phyloP scores from a whole-genome alignment of 768 basidiomycete genomes.

The Hygrophorus russula region DNA sequence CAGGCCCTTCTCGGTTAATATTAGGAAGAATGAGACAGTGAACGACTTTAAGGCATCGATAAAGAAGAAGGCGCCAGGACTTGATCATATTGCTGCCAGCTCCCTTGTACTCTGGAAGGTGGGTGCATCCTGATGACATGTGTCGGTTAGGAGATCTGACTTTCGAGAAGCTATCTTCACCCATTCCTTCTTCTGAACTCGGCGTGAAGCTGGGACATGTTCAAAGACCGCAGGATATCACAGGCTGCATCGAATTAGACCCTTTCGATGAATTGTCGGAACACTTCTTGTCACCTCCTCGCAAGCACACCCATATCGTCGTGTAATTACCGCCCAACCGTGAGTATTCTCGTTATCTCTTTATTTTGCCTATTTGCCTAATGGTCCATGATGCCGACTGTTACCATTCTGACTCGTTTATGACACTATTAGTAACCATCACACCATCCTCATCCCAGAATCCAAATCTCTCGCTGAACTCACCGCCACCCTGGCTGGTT shows the following conservation, averaged over 20 bases:
- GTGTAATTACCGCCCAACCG: slow-evolving; percentile 7
- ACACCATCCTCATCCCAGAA: no score
- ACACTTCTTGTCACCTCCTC: slow-evolving; percentile 8
- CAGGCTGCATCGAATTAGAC: neutral
- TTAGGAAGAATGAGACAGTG: slow-evolving; percentile 8
- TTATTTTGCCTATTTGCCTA: no score
- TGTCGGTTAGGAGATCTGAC: slow-evolving; percentile 5
- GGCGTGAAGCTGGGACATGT: slow-evolving; percentile 5
- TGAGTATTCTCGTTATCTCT: slow-evolving; percentile 2
- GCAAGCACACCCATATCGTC: slow-evolving; percentile 9
- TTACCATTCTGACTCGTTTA: no score
- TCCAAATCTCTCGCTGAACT: no score
- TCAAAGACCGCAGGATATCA: slow-evolving; percentile 5
- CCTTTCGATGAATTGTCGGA: slow-evolving; percentile 2
- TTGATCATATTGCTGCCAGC: slow-evolving; percentile 5
- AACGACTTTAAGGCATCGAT: slow-evolving; percentile 8
- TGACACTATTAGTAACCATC: no score
- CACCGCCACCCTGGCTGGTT: slow-evolving; percentile 5
- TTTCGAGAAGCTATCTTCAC: slow-evolving; percentile 8
- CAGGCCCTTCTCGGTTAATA: slow-evolving; percentile 9
- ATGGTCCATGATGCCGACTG: no score
- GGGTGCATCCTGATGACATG: slow-evolving; percentile 6
- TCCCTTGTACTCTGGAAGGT: slow-evolving; percentile 11
- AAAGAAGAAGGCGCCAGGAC: slow-evolving; percentile 8
- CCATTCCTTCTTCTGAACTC: slow-evolving; percentile 6